Base-by-base conservation (phyloP, 23 red algal species). In the Agarophyton chilense region DNA sequence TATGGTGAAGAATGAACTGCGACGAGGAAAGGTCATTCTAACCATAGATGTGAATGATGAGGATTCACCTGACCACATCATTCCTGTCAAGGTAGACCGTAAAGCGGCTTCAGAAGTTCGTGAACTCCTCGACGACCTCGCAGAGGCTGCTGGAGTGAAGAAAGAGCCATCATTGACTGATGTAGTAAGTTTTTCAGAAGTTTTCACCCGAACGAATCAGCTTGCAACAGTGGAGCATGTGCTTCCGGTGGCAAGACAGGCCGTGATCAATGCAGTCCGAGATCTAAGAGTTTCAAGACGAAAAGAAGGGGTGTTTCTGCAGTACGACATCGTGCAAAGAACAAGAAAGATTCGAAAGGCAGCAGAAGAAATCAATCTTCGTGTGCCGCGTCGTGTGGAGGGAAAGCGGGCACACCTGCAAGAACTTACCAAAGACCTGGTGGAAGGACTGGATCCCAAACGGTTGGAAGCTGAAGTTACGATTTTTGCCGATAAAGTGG, bases 401-500 rank as follows among this genome's bases (percentile, higher is more conserved):
- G 55, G 42, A 19, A 81, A 96, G 79, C 39, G 51, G 17, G 34
- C 36, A n/a, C 83, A 82, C 44, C 46, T 93, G 78, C 29, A 44
- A 41, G 83, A 93, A 45, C 65, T 94, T 42, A 78, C 54, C 25
- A 44, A 62, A 50, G 71, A 45, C 11, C 8, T 76, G 21, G 56
- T 24, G 22, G 54, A 32, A 40, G 80, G 44, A 38, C 10, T 92
- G 54, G 79, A 65, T 41, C 11, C 53, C 7, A n/a, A 58, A 36
- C 60, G 94, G 22, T 46, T 93, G 43, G 94, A 96, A 44, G 77
- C 53, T 60, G 94, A 96, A 71, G 45, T 92, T n/a, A 84, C 76
- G 45, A 22, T 93, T 13, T 57, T 85, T 52, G 94, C 89, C 12
- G 94, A 93, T 54, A 53, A 88, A 28, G 34, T 92, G 18, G 94